Conservation (phyloP, 2,329 filamentous ascomycete genomes). For the Stagonosporopsis chrysanthemi region DNA sequence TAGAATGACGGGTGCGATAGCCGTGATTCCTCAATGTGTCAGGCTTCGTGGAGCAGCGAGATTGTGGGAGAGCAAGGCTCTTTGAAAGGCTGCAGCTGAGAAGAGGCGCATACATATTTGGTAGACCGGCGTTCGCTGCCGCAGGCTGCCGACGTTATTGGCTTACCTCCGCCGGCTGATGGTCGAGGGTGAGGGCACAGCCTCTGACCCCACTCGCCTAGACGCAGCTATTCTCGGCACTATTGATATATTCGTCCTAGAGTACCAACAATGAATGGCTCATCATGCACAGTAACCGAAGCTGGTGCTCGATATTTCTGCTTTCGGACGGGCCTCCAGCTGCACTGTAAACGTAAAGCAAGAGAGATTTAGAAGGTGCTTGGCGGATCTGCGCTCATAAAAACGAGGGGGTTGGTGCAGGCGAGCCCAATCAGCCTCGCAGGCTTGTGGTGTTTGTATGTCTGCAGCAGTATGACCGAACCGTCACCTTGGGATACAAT, state of each 20-base stretch:
- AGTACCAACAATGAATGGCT: slow-evolving; percentile 7
- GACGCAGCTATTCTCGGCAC: slow-evolving; percentile 22
- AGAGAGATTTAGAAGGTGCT: not conserved
- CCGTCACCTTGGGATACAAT: slow-evolving; percentile 7
- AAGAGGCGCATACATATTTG: slow-evolving; percentile 29
- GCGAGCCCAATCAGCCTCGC: not conserved
- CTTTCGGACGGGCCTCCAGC: not conserved
- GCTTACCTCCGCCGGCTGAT: slow-evolving; percentile 34
- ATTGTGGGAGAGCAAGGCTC: slow-evolving; percentile 13
- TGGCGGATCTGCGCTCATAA: slow-evolving; percentile 1
- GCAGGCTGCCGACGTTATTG: slow-evolving; percentile 29
- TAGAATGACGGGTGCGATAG: slow-evolving; percentile 5
- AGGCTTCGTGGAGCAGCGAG: slow-evolving; percentile 11
- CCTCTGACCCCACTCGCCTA: slow-evolving; percentile 23
- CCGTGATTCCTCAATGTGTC: slow-evolving; percentile 3
- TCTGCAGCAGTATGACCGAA: slow-evolving; percentile 7
- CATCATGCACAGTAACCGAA: not conserved
- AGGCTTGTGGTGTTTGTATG: not conserved
- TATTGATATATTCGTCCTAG: slow-evolving; percentile 4
- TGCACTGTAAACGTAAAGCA: not conserved
- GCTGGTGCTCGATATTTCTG: not conserved
- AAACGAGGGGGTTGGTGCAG: not conserved
- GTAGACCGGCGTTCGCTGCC: slow-evolving; percentile 26
- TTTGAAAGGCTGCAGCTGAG: slow-evolving; percentile 26
- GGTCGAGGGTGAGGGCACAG: slow-evolving; percentile 29